These are phyloP conservation scores for Kandelia obovata DNA, from an alignment of 345 rosid genomes.

Conservation along the genomic window DNA sequence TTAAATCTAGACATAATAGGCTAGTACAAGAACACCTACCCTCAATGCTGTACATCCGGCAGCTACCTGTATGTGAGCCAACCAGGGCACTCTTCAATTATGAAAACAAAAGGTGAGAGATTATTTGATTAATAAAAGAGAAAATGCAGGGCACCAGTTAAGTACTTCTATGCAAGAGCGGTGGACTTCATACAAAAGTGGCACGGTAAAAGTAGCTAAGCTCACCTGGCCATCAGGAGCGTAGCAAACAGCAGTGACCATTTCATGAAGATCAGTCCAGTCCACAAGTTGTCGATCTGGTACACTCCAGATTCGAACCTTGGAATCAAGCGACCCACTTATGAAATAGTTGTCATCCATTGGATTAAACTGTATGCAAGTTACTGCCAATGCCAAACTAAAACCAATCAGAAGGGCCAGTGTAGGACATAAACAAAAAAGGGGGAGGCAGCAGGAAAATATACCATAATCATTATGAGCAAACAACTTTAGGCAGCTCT, in stretches of 20 bases:
- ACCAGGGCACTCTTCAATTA: slow-evolving; percentile 70
- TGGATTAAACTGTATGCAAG: slow-evolving; percentile 95
- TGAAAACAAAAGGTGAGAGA: neutral
- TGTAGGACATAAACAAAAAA: neutral
- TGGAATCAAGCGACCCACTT: slow-evolving; percentile 93
- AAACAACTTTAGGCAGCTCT: slow-evolving; percentile 73
- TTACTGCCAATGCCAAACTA: slow-evolving; percentile 44
- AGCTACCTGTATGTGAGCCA: slow-evolving; percentile 81
- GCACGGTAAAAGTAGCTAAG: neutral
- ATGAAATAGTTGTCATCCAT: slow-evolving; percentile 81
- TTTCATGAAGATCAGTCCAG: slow-evolving; percentile 88
- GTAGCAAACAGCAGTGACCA: slow-evolving; percentile 92
- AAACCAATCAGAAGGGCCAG: slow-evolving; percentile 15
- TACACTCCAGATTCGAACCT: slow-evolving; percentile 85
- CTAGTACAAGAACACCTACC: slow-evolving; percentile 38
- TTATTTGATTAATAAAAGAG: neutral
- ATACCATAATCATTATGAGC: slow-evolving; percentile 97
- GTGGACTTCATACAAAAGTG: neutral
- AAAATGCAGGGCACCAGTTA: neutral
- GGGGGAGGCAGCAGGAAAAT: neutral
- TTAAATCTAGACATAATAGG: neutral
- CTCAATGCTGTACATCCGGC: slow-evolving; percentile 60
- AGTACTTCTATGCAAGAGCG: neutral
- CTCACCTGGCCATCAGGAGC: slow-evolving; percentile 89
- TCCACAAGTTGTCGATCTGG: slow-evolving; percentile 65